Conservation (phyloP, 495 filamentous ascomycete genomes). For the Podospora didyma region DNA sequence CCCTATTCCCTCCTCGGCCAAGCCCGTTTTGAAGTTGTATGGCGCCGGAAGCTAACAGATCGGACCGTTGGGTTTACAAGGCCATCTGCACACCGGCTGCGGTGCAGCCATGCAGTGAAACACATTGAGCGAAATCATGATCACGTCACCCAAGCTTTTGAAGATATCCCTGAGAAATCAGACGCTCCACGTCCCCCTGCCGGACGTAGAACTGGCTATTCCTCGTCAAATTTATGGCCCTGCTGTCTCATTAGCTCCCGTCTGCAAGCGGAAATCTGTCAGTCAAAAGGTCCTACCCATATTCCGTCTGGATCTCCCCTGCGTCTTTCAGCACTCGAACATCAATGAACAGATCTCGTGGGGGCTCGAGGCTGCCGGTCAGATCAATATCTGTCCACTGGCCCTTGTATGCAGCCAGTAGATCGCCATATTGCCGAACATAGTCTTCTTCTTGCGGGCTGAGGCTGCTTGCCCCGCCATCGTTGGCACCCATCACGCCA, state of each 20-base stretch:
- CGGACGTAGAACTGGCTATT: constrained; percentile 98
- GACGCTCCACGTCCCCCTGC: constrained; percentile 90
- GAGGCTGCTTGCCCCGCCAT: constrained; percentile 63
- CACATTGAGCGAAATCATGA: background rate
- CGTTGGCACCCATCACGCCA: constrained; percentile 35
- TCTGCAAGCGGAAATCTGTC: constrained; percentile 6
- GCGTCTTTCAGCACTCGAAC: constrained; percentile 95
- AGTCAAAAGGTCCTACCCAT: constrained; percentile 63
- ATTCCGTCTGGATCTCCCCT: constrained; percentile 98
- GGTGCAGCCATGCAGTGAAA: background rate
- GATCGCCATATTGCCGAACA: constrained; percentile 82
- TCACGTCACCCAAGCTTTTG: constrained; percentile 74
- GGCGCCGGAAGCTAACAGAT: background rate
- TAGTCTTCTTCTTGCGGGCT: constrained; percentile 99
- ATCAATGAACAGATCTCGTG: constrained; percentile 94
- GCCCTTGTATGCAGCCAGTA: constrained; percentile 93
- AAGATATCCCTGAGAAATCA: constrained; percentile 96
- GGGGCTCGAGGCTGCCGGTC: constrained; percentile 91
- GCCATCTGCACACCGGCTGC: background rate
- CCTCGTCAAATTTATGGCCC: constrained; percentile 92
- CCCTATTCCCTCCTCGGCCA: background rate
- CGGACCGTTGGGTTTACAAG: background rate
- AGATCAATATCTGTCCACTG: constrained; percentile 99
- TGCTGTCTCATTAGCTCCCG: constrained; percentile 33
- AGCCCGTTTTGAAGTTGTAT: background rate